A percentile compares a stretch with the other conserved stretches of the same genome.
phyloP scores from a whole-genome alignment of 805 yeast species.

The Wickerhamiella kazuoi region DNA sequence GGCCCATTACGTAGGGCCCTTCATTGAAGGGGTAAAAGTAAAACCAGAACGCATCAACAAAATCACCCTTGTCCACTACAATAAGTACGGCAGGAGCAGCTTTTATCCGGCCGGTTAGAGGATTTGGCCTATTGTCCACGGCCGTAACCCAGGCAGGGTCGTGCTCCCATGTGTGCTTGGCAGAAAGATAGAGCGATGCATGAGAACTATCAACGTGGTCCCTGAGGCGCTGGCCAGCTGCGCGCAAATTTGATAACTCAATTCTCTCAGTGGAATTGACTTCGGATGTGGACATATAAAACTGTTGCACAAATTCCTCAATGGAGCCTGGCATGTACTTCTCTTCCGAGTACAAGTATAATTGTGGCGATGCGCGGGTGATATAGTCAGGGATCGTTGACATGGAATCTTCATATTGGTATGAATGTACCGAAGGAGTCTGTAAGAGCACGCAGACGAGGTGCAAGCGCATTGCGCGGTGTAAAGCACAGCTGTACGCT shows the following conservation, averaged over 20 bases:
- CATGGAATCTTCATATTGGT: not conserved
- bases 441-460: too few species aligned
- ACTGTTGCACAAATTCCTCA: constrained; percentile 46
- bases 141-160: constrained; percentile 85
- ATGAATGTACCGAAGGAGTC: too few species aligned
- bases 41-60: constrained; percentile 94
- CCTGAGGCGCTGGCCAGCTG: constrained; percentile 7
- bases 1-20: constrained; percentile 96
- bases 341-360: constrained; percentile 80
- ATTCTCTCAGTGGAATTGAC: constrained; percentile 20
- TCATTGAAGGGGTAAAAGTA: constrained; percentile 84
- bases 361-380: constrained; percentile 37
- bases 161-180: constrained; percentile 48
- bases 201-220: constrained; percentile 21
- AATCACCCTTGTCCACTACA: constrained; percentile 80
- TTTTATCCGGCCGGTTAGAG: constrained; percentile 49
- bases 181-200: constrained; percentile 37
- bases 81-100: constrained; percentile 68
- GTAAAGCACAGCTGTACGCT: too few species aligned
- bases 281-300: constrained; percentile 35
- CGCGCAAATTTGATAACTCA: constrained; percentile 8
- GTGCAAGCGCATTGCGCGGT: too few species aligned
- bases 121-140: constrained; percentile 41
- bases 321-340: constrained; percentile 70
- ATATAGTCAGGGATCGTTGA: constrained; percentile 17